Conservation (phyloP, 352 stramenopile species). For the Phytopythium oedochilum region DNA sequence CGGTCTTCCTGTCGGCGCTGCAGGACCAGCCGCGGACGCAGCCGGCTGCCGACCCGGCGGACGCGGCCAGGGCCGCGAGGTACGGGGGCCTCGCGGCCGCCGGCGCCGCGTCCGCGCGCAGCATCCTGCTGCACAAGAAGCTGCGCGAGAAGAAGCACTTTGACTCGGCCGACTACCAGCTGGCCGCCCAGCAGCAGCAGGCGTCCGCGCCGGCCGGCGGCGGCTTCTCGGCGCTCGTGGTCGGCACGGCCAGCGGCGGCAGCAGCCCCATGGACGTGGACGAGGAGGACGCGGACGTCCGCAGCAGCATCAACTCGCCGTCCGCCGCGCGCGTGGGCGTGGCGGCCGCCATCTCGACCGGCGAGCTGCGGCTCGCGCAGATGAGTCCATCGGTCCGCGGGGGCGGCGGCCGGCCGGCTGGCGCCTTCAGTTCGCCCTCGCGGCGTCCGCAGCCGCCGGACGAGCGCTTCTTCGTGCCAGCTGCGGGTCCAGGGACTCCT, state of each 20-base stretch:
- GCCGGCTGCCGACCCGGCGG: not conserved
- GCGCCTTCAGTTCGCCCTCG: conserved; percentile 23
- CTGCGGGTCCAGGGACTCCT: too few relatives aligned
- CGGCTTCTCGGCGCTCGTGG: not conserved
- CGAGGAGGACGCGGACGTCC: conserved; percentile 9
- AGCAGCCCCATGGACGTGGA: conserved; percentile 27
- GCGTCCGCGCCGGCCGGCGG: not conserved
- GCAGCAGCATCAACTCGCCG: conserved; percentile 37
- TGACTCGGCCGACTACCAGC: conserved; percentile 77
- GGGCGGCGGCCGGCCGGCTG: conserved; percentile 56
- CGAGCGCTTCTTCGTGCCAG: conserved; percentile 4
- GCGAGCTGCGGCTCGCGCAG: conserved; percentile 26
- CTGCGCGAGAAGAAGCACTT: conserved; percentile 66
- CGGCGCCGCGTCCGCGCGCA: conserved; percentile 42
- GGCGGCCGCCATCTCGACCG: conserved; percentile 4
- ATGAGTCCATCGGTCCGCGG: conserved; percentile 51
- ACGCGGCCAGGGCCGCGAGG: conserved; percentile 1
- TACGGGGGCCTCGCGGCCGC: conserved; percentile 18
- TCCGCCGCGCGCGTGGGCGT: conserved; percentile 21
- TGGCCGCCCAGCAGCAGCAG: conserved; percentile 24
- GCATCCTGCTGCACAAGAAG: conserved; percentile 70
- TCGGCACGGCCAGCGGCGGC: conserved; percentile 2
- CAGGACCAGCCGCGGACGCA: conserved; percentile 5
- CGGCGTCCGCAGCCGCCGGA: conserved; percentile 16
- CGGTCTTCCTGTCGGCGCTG: conserved; percentile 39